Evolutionary conservation across 495 filamentous ascomycete species (phyloP), one percentile per base, ranked within the genome.

Genomic region (Lepidopterella palustris): DNA sequence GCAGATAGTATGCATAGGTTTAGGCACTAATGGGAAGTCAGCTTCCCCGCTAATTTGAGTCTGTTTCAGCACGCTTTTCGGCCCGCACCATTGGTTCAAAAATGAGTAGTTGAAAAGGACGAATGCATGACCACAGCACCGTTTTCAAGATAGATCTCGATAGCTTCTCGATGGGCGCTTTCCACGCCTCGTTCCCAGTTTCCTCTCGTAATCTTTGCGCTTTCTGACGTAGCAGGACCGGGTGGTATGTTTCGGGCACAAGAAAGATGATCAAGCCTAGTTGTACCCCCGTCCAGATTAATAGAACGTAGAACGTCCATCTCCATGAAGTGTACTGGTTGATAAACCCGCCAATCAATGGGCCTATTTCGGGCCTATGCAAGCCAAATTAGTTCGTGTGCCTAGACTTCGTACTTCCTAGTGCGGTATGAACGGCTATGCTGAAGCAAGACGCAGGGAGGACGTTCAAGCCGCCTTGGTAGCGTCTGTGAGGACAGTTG

Each of bases 201-300:
- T 87, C 82, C 64, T 85, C 82, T 23, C 93, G 82, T 24, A 95
- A 68, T 48, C 75, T 75, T 24, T 76, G 72, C 3, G 93, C 93
- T 62, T 95, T 95, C 25, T 81, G 74, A 32, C 87, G 81, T 24
- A 97, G 78, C 27, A 93, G 77, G 21, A 86, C 83, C 24, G 84
- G 84, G 55, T 88, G 88, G 67, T 96, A 98, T 0, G 93, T 97
- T 74, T 97, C 92, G 1, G 93, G 92, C 1, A 96, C 89, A 23
- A 92, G 78, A 21, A 90, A 66, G 47, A 83, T 65, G 20, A 98
- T 82, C 58, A 79, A 73, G 5, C 75, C 71, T 8, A 92, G 75
- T 61, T 87, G 69, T 24, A 79, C 67, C 8, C 75, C 80, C 2
- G 87, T 79, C 90, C 90, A 96, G 15, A 96, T 96, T 5, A 95